phyloP scores from a whole-genome alignment of 371 early-diverging fungal genomes.

The Paraphysoderma sedebokerense region DNA sequence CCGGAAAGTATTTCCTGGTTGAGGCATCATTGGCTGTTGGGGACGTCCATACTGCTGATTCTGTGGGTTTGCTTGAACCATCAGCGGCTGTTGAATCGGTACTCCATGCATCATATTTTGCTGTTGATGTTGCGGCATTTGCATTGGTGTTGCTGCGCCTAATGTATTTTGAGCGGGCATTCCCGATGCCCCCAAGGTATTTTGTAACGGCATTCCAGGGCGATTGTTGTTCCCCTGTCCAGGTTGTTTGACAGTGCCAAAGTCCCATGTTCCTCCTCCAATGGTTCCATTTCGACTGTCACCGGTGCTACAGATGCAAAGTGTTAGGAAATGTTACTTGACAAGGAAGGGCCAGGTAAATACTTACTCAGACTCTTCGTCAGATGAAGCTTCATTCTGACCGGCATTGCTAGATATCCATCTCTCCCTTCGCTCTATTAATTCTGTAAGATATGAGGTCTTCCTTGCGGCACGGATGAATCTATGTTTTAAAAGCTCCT shows the following conservation, averaged over 20 bases:
- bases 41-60: too few species aligned
- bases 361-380: constrained; percentile 27
- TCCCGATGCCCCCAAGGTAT: too few species aligned
- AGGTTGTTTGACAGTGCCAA: constrained; percentile 42
- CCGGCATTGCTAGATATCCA: constrained; percentile 41
- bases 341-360: not conserved
- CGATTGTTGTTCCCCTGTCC: too few species aligned
- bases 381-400: constrained; percentile 31
- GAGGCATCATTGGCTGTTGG: too few species aligned
- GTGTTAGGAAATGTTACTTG: not conserved
- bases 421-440: constrained; percentile 63
- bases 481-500: constrained; percentile 74
- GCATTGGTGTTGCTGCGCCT: too few species aligned
- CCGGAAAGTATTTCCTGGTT: too few species aligned
- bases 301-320: not conserved
- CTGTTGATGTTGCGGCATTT: too few species aligned
- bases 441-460: constrained; percentile 58
- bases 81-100: too few species aligned
- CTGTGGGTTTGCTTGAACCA: too few species aligned
- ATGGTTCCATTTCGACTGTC: not conserved
- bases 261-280: constrained; percentile 20
- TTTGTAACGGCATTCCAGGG: too few species aligned
- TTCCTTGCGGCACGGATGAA: constrained; percentile 72
- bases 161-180: too few species aligned
- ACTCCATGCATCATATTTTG: too few species aligned